These are phyloP conservation scores for Pleomassaria siparia DNA, from an alignment of 2,329 filamentous ascomycete genomes.

Conservation along the genomic window DNA sequence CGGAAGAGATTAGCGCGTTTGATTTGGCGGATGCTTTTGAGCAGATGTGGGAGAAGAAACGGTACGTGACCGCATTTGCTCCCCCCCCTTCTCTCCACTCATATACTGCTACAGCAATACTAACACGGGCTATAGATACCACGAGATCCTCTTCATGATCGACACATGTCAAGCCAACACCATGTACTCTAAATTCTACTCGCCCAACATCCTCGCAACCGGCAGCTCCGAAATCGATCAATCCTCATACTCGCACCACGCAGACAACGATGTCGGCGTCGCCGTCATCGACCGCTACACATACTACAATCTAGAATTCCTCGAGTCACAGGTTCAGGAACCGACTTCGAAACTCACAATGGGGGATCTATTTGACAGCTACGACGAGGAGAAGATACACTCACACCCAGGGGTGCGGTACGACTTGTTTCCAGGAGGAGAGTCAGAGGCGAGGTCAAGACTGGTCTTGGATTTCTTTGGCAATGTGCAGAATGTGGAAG, in stretches of 20 bases:
- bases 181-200: slow-evolving; percentile 98
- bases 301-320: slow-evolving; percentile 96
- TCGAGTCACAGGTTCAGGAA: slow-evolving; percentile 86
- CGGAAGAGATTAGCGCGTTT: slow-evolving; percentile 94
- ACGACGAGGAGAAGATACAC: slow-evolving; percentile 93
- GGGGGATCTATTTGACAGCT: slow-evolving; percentile 93
- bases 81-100: background rate
- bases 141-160: slow-evolving; percentile 99
- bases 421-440: slow-evolving; percentile 89
- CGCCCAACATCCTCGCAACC: slow-evolving; percentile 95
- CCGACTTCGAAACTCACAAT: slow-evolving; percentile 85
- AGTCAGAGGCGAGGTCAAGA: slow-evolving; percentile 72
- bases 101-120: background rate
- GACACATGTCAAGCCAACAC: slow-evolving; percentile 99
- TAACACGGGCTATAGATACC: slow-evolving; percentile 61
- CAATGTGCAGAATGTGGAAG: slow-evolving; percentile 95
- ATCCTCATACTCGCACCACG: slow-evolving; percentile 95
- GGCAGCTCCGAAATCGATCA: slow-evolving; percentile 96
- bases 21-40: slow-evolving; percentile 96
- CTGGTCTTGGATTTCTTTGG: slow-evolving; percentile 97
- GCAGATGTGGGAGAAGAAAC: slow-evolving; percentile 99
- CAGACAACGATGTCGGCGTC: slow-evolving; percentile 95
- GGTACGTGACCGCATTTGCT: slow-evolving; percentile 49
- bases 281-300: slow-evolving; percentile 98
- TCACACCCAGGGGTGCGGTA: slow-evolving; percentile 89